Evolutionary conservation across 2,329 filamentous ascomycete genomes (phyloP), one percentile per base, ranked within the genome.

Genomic region (Trichoderma arundinaceum): DNA sequence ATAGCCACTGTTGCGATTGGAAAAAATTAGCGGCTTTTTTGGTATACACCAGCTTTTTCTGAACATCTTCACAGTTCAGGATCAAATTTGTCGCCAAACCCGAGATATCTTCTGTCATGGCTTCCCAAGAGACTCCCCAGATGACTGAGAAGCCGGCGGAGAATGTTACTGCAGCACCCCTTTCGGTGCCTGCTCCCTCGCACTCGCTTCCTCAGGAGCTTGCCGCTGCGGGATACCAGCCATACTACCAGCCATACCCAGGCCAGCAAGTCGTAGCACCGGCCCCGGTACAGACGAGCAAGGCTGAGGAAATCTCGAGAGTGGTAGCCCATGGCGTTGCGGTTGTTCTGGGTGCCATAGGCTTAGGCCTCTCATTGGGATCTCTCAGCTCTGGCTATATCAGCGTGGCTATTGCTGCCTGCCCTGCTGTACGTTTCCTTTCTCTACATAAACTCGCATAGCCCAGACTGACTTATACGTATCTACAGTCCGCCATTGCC

Each of bases 401-500:
- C 17, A 39, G 33, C 10, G 39, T 39, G 48, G 51, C 33, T 13
- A 49, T 57, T 57, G 41, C 33, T 33, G 52, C 43, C n/a, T 8
- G 13, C 19, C 52, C 61, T 41, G 5, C 41, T 57, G 61, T 64
- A 64, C 33, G 61, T 33, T 22, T 41, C 12, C 1, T 8, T 33
- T 22, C 15, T 32, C 2, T 35, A 5, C 3, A 13, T 10, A 8
- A 4, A 12, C 1, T 5, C n/a, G 2, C 17, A 10, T n/a, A 9
- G 13, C 6, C 6, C 13, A 52, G 7, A n/a, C 49, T 54, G 49
- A 63, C 59, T 52, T 33, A 43, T 15, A 52, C 35, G 9, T 2
- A 10, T 33, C 10, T 13, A 7, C 53, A 82, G 80, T 76, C 77
- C 19, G 69, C 72, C 22, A 35, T 75, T 1, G 74, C 77, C 9